A percentile compares a stretch with the other conserved stretches of the same genome.
Conservation (phyloP, 129 eudicot species). For the Smallanthus sonchifolius region DNA sequence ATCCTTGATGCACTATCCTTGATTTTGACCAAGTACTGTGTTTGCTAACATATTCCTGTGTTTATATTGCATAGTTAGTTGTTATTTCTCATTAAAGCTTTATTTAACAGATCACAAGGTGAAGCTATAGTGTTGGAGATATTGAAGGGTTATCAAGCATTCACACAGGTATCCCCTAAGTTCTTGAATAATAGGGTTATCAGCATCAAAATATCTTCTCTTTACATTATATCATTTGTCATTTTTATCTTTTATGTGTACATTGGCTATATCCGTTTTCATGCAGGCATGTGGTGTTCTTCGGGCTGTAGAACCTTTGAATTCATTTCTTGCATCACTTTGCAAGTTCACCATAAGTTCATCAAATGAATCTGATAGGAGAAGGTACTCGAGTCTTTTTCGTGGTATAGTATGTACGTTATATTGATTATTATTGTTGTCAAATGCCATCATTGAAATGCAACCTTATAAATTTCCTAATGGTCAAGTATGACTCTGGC, state of each 20-base stretch:
- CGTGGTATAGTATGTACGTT: conserved; percentile 6
- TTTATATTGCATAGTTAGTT: conserved; percentile 3
- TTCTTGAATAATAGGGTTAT: not conserved
- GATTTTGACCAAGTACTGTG: conserved; percentile 74
- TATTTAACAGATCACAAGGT: conserved; percentile 74
- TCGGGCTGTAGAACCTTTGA: conserved; percentile 90
- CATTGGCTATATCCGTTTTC: conserved; percentile 9
- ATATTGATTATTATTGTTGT: not conserved
- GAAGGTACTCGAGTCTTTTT: conserved; percentile 46
- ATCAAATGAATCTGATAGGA: conserved; percentile 71
- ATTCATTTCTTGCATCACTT: conserved; percentile 92
- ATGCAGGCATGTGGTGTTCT: conserved; percentile 98
- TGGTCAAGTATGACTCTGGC: conserved; percentile 6
- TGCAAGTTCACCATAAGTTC: conserved; percentile 94
- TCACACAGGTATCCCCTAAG: conserved; percentile 68
- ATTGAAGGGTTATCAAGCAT: conserved; percentile 95
- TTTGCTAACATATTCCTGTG: conserved; percentile 8
- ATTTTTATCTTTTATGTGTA: not conserved
- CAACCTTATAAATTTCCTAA: not conserved
- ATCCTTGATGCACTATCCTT: conserved; percentile 92
- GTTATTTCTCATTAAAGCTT: conserved; percentile 23
- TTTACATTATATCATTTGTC: conserved; percentile 8
- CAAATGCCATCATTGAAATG: conserved; percentile 7
- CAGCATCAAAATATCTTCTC: conserved; percentile 1
- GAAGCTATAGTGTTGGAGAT: conserved; percentile 98